Conservation (phyloP, 2,329 filamentous ascomycete genomes). For the Colletotrichum liaoningense region DNA sequence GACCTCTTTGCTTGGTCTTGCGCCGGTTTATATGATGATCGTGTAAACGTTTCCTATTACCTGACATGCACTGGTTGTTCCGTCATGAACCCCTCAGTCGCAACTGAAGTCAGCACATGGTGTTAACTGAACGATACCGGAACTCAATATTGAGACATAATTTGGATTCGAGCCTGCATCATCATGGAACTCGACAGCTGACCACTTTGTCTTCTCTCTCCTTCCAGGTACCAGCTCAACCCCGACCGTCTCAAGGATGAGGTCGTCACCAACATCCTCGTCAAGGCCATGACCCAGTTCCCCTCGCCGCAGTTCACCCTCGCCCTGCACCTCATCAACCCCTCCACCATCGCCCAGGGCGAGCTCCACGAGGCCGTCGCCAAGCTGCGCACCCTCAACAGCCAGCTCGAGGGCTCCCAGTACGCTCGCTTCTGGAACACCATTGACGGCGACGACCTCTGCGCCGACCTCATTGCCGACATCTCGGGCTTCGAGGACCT, state of each 20-base stretch:
- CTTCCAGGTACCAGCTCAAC: constrained; percentile 95
- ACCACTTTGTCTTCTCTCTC: constrained; percentile 20
- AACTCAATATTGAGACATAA: constrained; percentile 63
- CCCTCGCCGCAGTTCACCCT: constrained; percentile 95
- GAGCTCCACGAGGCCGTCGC: constrained; percentile 90
- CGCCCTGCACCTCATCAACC: constrained; percentile 91
- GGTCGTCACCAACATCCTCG: constrained; percentile 98
- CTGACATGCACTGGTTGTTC: constrained; percentile 72
- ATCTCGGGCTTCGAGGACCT: constrained; percentile 95
- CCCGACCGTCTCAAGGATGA: constrained; percentile 97
- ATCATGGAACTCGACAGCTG: constrained; percentile 1
- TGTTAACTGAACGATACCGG: constrained; percentile 64
- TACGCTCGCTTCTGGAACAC: constrained; percentile 95
- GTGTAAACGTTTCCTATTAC: constrained; percentile 98
- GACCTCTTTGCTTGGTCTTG: constrained; percentile 34
- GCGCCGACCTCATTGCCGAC: constrained; percentile 94
- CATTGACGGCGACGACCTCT: constrained; percentile 92
- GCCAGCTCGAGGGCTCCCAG: constrained; percentile 88
- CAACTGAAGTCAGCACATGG: constrained; percentile 72
- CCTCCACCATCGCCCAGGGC: constrained; percentile 73
- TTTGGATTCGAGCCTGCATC: constrained; percentile 43
- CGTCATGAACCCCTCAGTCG: constrained; percentile 63
- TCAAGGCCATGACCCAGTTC: constrained; percentile 98
- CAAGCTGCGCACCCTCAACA: constrained; percentile 87
- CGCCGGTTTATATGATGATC: constrained; percentile 73